Conservation (phyloP, 2,329 filamentous ascomycete species). For the Cyphellophora attinorum region DNA sequence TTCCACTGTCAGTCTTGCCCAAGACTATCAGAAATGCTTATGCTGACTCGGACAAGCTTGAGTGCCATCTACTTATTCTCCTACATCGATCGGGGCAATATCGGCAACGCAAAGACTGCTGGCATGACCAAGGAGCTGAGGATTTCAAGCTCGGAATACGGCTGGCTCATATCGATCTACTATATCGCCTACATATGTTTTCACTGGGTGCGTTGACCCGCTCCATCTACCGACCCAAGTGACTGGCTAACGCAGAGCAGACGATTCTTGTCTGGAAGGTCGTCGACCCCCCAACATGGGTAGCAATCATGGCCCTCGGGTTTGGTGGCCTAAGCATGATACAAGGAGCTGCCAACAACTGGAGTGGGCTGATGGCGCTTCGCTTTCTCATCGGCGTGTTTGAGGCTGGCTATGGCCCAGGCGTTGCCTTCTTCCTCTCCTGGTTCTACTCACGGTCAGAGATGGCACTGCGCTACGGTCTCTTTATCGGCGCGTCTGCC, state of each 20-base stretch:
- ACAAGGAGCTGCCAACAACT: too few relatives aligned
- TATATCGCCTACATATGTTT: conserved; percentile 5
- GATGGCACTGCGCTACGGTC: conserved; percentile 34
- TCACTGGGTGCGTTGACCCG: too few relatives aligned
- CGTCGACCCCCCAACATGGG: background rate
- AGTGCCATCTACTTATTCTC: too few relatives aligned
- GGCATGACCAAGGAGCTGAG: conserved; percentile 7
- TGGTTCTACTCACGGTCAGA: too few relatives aligned
- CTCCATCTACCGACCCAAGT: background rate
- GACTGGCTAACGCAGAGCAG: too few relatives aligned
- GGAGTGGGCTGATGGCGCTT: too few relatives aligned
- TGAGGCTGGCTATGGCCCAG: conserved; percentile 39
- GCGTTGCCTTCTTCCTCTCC: conserved; percentile 53
- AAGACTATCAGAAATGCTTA: too few relatives aligned
- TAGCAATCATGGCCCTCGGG: background rate
- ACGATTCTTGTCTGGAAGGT: too few relatives aligned
- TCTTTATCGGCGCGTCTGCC: conserved; percentile 31
- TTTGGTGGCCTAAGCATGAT: too few relatives aligned
- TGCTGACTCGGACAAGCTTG: too few relatives aligned
- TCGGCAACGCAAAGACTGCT: conserved; percentile 7
- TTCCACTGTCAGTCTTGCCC: too few relatives aligned
- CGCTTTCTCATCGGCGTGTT: too few relatives aligned
- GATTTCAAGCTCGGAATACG: conserved; percentile 3
- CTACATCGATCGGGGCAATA: conserved; percentile 6
- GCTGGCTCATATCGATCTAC: conserved; percentile 4